Conservation (phyloP, 495 filamentous ascomycete species). For the Talaromyces borbonicus region DNA sequence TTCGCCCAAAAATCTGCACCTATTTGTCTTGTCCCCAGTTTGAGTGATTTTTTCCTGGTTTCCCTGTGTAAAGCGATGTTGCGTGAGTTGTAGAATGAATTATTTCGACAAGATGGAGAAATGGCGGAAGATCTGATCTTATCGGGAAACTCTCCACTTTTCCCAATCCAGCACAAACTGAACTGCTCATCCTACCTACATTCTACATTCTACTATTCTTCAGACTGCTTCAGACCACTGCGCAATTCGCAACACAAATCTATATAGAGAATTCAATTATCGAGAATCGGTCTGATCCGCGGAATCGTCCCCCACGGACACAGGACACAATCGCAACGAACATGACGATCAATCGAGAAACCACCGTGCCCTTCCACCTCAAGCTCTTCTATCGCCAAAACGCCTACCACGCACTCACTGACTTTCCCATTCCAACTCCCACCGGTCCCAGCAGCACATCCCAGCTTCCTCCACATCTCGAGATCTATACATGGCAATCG, state of each 20-base stretch:
- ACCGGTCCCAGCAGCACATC: conserved; percentile 27
- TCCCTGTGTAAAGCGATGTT: too few species aligned
- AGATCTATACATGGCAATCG: conserved; percentile 82
- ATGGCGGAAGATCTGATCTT: conserved; percentile 8
- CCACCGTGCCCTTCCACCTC: conserved; percentile 77
- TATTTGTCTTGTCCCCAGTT: too few species aligned
- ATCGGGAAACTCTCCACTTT: neutral
- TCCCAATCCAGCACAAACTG: too few species aligned
- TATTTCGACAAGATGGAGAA: too few species aligned
- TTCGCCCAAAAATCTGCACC: too few species aligned
- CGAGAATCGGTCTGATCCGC: too few species aligned
- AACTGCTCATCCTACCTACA: neutral
- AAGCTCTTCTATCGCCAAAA: conserved; percentile 77
- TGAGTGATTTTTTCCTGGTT: too few species aligned
- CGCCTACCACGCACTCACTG: conserved; percentile 52
- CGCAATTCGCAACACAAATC: neutral
- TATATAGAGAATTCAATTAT: too few species aligned
- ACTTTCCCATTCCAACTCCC: conserved; percentile 18
- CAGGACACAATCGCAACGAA: neutral
- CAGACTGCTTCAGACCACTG: neutral
- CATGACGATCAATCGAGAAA: conserved; percentile 51
- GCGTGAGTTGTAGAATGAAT: too few species aligned
- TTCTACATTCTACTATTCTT: neutral
- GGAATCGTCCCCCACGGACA: too few species aligned
- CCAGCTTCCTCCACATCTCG: conserved; percentile 55